Conservation (phyloP, 495 filamentous ascomycete species). For the Saxispiralis lemnorum region DNA sequence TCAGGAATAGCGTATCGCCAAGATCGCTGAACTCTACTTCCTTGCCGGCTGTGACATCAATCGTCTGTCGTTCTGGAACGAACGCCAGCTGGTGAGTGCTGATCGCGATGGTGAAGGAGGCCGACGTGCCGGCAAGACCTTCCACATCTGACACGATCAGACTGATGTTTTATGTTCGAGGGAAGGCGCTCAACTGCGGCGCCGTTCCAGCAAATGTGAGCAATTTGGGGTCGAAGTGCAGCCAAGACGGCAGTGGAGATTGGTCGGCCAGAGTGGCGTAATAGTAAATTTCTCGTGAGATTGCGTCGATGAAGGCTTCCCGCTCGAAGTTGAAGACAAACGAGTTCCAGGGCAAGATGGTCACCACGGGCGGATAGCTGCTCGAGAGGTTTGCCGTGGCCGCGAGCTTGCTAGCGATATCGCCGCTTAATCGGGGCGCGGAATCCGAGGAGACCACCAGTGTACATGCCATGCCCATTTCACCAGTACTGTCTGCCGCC, state of each 20-base stretch:
- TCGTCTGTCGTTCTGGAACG: constrained; percentile 33
- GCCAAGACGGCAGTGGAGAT: constrained; percentile 74
- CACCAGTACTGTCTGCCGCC: constrained; percentile 16
- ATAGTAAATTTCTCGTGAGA: constrained; percentile 29
- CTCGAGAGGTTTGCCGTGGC: constrained; percentile 17
- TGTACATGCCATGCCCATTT: constrained; percentile 17
- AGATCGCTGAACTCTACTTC: constrained; percentile 39
- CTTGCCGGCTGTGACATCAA: constrained; percentile 42
- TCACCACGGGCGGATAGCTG: constrained; percentile 15
- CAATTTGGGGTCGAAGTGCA: constrained; percentile 44
- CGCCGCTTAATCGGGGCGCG: constrained; percentile 12
- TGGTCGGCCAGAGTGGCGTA: constrained; percentile 63
- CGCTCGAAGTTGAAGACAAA: constrained; percentile 19
- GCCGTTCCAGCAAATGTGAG: constrained; percentile 61
- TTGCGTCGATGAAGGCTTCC: constrained; percentile 16
- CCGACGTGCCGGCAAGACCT: constrained; percentile 52
- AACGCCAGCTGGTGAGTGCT: constrained; percentile 50
- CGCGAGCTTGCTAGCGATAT: constrained; percentile 18
- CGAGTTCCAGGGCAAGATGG: constrained; percentile 10
- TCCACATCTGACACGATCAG: constrained; percentile 65
- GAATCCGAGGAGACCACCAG: constrained; percentile 16
- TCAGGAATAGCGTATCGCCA: constrained; percentile 37
- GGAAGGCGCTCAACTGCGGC: constrained; percentile 37
- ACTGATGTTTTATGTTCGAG: constrained; percentile 54
- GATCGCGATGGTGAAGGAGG: constrained; percentile 51